Evolutionary conservation across 2,329 filamentous ascomycete genomes (phyloP).

Genomic region (Aspergillus sergii): DNA sequence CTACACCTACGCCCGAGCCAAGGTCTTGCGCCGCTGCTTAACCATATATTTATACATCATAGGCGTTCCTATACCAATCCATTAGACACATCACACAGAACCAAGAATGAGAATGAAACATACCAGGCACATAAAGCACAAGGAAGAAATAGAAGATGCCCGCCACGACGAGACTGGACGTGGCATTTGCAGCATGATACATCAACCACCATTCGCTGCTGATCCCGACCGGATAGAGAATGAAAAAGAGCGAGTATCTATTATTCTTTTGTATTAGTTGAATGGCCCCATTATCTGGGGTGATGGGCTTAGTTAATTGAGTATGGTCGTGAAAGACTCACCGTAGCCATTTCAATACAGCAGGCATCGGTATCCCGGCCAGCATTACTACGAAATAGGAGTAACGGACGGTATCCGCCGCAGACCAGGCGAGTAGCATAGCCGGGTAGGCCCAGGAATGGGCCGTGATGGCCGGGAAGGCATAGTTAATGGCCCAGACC

Average conservation of each 20-base stretch:
- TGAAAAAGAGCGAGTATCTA: slow-evolving; percentile 34
- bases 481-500: slow-evolving; percentile 35
- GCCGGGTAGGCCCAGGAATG: slow-evolving; percentile 23
- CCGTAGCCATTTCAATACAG: slow-evolving; percentile 28
- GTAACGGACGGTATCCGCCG: slow-evolving; percentile 30
- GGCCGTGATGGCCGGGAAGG: slow-evolving; percentile 22
- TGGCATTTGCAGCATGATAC: slow-evolving; percentile 23
- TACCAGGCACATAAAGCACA: slow-evolving; percentile 32
- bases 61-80: slow-evolving; percentile 23
- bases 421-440: slow-evolving; percentile 33
- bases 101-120: slow-evolving; percentile 3
- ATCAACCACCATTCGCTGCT: slow-evolving; percentile 35
- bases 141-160: slow-evolving; percentile 30
- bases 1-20: slow-evolving; percentile 5
- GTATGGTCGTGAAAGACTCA: slow-evolving; percentile 3
- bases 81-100: not conserved
- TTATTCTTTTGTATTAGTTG: not conserved
- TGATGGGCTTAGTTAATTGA: too few relatives aligned
- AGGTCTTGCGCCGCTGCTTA: slow-evolving; percentile 31
- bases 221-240: slow-evolving; percentile 33
- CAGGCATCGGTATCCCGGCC: slow-evolving; percentile 17
- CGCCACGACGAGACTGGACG: slow-evolving; percentile 12
- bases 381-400: slow-evolving; percentile 28
- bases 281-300: too few relatives aligned
- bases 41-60: slow-evolving; percentile 38